Percentiles rank a stretch among this genome's conserved stretches.
phyloP scores from a whole-genome alignment of 306 rosid species.

The Quercus ilex region DNA sequence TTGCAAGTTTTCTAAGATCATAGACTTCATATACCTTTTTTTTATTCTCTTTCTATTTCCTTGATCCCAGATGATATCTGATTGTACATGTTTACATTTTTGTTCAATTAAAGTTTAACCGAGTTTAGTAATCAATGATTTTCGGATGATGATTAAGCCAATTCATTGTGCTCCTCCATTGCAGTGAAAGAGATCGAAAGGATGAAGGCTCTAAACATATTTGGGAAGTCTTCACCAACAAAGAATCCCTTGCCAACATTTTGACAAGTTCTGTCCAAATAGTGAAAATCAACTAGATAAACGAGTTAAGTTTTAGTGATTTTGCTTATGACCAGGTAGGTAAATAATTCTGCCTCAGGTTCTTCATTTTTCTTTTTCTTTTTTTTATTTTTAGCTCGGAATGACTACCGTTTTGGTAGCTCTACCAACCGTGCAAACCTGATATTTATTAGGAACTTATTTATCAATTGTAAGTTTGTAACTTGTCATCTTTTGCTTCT shows the following conservation, averaged over 20 bases:
- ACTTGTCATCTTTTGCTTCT: not conserved
- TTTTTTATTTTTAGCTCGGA: not conserved
- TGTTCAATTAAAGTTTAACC: not conserved
- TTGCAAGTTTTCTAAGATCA: not conserved
- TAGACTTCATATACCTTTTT: not conserved
- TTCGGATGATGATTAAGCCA: not conserved
- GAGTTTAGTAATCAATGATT: not conserved
- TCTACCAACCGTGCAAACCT: not conserved
- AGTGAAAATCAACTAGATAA: not conserved
- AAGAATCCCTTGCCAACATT: not conserved
- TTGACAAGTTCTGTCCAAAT: not conserved
- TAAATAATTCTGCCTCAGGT: not conserved
- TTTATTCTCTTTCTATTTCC: not conserved
- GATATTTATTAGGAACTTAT: not conserved
- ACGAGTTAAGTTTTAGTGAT: not conserved
- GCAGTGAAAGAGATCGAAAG: slow-evolving; percentile 47
- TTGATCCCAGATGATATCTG: not conserved
- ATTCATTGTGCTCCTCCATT: not conserved
- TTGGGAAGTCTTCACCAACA: slow-evolving; percentile 22
- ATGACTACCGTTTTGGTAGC: not conserved
- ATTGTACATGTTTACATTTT: not conserved
- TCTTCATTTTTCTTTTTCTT: not conserved
- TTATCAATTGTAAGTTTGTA: not conserved
- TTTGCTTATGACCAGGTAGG: slow-evolving; percentile 14
- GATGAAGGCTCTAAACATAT: slow-evolving; percentile 42